These are phyloP conservation scores for Phaeophleospora eucalypticola DNA, from an alignment of 2,329 filamentous ascomycete genomes.

Conservation along the genomic window DNA sequence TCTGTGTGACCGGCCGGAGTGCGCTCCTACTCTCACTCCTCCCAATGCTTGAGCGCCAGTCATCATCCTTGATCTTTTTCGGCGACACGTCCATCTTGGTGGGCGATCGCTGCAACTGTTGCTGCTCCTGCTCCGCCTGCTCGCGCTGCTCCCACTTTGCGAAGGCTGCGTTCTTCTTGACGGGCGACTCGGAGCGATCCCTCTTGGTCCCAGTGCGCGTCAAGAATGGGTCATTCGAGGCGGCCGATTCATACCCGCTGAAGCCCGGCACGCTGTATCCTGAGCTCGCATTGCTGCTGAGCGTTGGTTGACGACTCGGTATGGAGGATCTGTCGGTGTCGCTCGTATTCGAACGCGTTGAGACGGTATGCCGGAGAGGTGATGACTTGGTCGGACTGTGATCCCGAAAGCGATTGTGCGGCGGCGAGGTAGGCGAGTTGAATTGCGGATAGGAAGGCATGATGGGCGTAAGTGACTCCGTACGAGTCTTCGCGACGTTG, in stretches of 20 bases:
- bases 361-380: slow-evolving; percentile 33
- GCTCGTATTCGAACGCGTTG: slow-evolving; percentile 32
- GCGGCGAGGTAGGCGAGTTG: slow-evolving; percentile 30
- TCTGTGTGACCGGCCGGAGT: slow-evolving; percentile 28
- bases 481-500: neutral
- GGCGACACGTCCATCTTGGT: slow-evolving; percentile 30
- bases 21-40: slow-evolving; percentile 28
- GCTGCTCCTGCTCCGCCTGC: slow-evolving; percentile 22
- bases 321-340: slow-evolving; percentile 29
- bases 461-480: slow-evolving; percentile 1
- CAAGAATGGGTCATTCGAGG: slow-evolving; percentile 29
- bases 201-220: slow-evolving; percentile 27
- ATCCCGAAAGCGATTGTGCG: slow-evolving; percentile 30
- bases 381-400: slow-evolving; percentile 33
- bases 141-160: slow-evolving; percentile 30
- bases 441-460: slow-evolving; percentile 25
- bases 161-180: slow-evolving; percentile 36
- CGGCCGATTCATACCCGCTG: slow-evolving; percentile 24
- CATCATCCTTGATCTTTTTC: slow-evolving; percentile 31
- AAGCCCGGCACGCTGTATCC: slow-evolving; percentile 23
- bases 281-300: slow-evolving; percentile 30
- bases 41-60: slow-evolving; percentile 29
- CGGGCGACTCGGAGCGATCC: slow-evolving; percentile 33
- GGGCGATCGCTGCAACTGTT: slow-evolving; percentile 12
- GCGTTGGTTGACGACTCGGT: slow-evolving; percentile 26